These are phyloP conservation scores for Isabelozyma pseudorhagii DNA, from an alignment of 805 yeast genomes.

Conservation along the genomic window DNA sequence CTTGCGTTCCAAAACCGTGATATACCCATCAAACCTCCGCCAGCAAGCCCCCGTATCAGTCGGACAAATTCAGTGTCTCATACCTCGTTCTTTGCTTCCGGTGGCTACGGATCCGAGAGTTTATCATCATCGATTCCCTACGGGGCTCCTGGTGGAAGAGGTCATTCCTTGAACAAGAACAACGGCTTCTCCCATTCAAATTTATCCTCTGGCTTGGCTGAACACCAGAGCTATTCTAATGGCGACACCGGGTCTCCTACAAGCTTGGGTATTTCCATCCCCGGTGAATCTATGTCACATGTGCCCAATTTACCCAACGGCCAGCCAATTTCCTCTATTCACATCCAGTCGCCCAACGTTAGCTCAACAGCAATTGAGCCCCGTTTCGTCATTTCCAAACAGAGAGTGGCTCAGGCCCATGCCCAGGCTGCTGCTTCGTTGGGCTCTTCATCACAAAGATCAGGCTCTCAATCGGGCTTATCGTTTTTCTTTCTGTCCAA, in stretches of 20 bases:
- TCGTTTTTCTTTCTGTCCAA: slow-evolving; percentile 48
- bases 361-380: slow-evolving; percentile 64
- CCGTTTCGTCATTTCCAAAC: slow-evolving; percentile 79
- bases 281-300: slow-evolving; percentile 12
- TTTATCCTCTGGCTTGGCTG: slow-evolving; percentile 21
- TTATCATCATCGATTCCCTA: slow-evolving; percentile 65
- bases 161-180: slow-evolving; percentile 1
- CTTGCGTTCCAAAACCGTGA: slow-evolving; percentile 13
- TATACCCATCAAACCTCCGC: slow-evolving; percentile 15
- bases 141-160: slow-evolving; percentile 64
- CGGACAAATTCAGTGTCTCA: slow-evolving; percentile 39
- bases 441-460: slow-evolving; percentile 28
- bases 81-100: slow-evolving; percentile 32
- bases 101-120: slow-evolving; percentile 35
- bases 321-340: slow-evolving; percentile 57
- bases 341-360: slow-evolving; percentile 70
- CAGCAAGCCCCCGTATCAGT: slow-evolving; percentile 39
- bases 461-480: slow-evolving; percentile 45
- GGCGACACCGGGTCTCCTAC: neutral
- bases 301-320: slow-evolving; percentile 55
- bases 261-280: neutral
- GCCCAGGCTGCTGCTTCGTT: slow-evolving; percentile 36
- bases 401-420: slow-evolving; percentile 57
- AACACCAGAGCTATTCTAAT: slow-evolving; percentile 37
- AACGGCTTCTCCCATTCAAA: neutral